These are phyloP conservation scores for Sarocladium kiliense DNA, from an alignment of 2,329 filamentous ascomycete genomes.

Conservation along the genomic window DNA sequence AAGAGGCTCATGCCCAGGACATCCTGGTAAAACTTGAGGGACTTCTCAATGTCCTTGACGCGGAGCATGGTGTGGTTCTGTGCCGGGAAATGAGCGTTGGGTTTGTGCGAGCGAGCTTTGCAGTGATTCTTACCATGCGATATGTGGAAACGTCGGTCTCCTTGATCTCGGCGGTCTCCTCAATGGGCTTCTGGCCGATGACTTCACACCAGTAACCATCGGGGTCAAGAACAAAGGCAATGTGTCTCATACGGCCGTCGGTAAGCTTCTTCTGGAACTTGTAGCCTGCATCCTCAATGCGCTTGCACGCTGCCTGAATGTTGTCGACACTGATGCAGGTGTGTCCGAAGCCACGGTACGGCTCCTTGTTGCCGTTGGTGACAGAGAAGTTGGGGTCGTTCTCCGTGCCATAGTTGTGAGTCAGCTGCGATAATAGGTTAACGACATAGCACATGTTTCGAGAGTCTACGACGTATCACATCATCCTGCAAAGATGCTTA, in stretches of 20 bases:
- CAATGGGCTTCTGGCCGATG: constrained; percentile 65
- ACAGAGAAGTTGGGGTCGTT: constrained; percentile 73
- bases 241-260: constrained; percentile 80
- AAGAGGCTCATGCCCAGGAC: constrained; percentile 83
- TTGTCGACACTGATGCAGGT: constrained; percentile 78
- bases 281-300: constrained; percentile 86
- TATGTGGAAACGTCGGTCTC: constrained; percentile 73
- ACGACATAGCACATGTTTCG: no score
- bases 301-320: constrained; percentile 83
- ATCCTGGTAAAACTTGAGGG: constrained; percentile 77
- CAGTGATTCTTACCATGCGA: constrained; percentile 48
- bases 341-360: constrained; percentile 78
- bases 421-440: constrained; percentile 45
- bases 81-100: background rate
- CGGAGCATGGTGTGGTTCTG: constrained; percentile 92
- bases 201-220: constrained; percentile 87
- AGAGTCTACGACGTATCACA: no score
- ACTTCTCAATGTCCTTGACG: constrained; percentile 74
- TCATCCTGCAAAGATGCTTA: background rate
- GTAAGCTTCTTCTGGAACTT: constrained; percentile 91
- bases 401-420: constrained; percentile 84
- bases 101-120: background rate
- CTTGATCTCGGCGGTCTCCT: constrained; percentile 66
- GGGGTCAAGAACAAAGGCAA: constrained; percentile 86
- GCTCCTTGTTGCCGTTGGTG: constrained; percentile 88